Evolutionary conservation across 2,329 filamentous ascomycete genomes (phyloP).

Genomic region (Alternaria triticina): DNA sequence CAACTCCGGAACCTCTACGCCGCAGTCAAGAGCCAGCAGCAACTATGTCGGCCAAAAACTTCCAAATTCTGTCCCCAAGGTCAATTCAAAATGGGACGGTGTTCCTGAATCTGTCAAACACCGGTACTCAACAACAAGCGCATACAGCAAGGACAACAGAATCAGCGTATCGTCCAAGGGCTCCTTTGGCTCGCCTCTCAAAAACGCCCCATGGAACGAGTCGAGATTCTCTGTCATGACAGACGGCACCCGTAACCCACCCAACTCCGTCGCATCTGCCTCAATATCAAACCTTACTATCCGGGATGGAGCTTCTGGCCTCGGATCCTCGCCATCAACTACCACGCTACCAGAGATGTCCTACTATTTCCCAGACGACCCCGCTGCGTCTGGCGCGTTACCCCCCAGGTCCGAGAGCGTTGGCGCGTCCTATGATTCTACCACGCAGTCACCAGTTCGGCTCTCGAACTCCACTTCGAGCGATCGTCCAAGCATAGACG

Average conservation of each 20-base stretch:
- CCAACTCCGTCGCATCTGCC: constrained; percentile 37
- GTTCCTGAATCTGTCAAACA: constrained; percentile 52
- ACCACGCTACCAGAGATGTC: constrained; percentile 33
- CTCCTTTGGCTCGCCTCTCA: constrained; percentile 16
- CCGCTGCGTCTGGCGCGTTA: constrained; percentile 20
- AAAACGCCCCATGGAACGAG: constrained; percentile 14
- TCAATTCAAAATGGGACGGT: constrained; percentile 63
- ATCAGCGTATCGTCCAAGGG: constrained; percentile 23
- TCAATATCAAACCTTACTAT: constrained; percentile 17
- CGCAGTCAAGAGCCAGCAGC: constrained; percentile 16
- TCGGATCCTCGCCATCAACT: constrained; percentile 26
- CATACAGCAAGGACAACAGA: constrained; percentile 24
- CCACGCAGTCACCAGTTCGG: constrained; percentile 8
- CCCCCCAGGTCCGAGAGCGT: constrained; percentile 6
- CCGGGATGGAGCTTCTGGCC: constrained; percentile 9
- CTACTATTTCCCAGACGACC: constrained; percentile 36
- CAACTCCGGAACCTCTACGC: constrained; percentile 24
- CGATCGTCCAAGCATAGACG: constrained; percentile 12
- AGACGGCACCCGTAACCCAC: constrained; percentile 34
- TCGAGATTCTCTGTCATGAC: constrained; percentile 34
- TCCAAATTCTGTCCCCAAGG: constrained; percentile 57
- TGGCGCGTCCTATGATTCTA: background rate
- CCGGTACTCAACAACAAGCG: constrained; percentile 16
- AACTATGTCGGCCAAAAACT: constrained; percentile 52
- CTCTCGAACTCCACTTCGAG: constrained; percentile 8